Conservation (phyloP, 257 asterid species). For the Plantago major region DNA sequence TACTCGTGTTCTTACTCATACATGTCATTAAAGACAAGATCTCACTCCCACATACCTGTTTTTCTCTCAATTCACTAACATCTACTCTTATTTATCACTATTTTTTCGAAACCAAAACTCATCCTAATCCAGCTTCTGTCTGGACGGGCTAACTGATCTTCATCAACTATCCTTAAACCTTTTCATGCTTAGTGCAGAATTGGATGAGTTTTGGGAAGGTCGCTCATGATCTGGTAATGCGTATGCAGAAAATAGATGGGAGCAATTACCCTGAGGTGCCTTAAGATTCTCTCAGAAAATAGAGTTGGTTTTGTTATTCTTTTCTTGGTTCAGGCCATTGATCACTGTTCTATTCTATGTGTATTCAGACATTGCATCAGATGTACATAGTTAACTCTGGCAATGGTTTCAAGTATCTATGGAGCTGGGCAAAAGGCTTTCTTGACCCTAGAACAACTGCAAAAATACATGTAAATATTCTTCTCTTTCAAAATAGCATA, state of each 20-base stretch:
- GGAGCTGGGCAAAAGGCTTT: conserved; percentile 81
- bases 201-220: conserved; percentile 95
- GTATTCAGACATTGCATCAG: conserved; percentile 77
- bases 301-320: conserved; percentile 10
- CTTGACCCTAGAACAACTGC: conserved; percentile 88
- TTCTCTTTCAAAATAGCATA: conserved; percentile 12
- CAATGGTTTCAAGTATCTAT: conserved; percentile 72
- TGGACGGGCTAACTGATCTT: not conserved
- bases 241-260: conserved; percentile 89
- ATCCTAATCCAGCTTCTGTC: too few species aligned
- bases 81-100: too few species aligned
- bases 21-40: too few species aligned
- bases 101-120: too few species aligned
- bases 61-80: too few species aligned
- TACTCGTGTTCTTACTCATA: too few species aligned
- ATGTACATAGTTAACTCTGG: conserved; percentile 98
- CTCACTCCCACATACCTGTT: too few species aligned
- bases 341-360: conserved; percentile 22
- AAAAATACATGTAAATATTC: conserved; percentile 67
- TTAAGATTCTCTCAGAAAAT: conserved; percentile 22
- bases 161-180: conserved; percentile 1
- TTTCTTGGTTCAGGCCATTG: conserved; percentile 16
- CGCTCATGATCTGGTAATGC: conserved; percentile 84
- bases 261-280: conserved; percentile 98
- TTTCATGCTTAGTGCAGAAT: conserved; percentile 47